Conservation (phyloP, 177 flowering plant genomes). For the Tripterygium wilfordii region DNA sequence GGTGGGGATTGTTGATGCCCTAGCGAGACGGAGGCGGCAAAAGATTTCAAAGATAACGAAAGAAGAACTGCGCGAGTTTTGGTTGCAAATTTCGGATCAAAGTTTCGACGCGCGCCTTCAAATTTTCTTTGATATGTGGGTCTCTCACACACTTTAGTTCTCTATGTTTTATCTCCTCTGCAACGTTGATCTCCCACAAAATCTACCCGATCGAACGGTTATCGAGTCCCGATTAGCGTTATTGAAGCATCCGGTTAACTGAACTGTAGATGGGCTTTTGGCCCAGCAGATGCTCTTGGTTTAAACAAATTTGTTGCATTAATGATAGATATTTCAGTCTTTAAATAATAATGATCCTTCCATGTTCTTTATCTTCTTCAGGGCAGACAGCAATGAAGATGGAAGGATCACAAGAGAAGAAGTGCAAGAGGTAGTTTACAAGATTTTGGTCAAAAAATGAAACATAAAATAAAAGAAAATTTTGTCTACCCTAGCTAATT, state of each 20-base stretch:
- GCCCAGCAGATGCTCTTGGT: too few species aligned
- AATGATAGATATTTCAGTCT: too few species aligned
- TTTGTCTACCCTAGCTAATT: too few species aligned
- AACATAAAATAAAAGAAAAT: too few species aligned
- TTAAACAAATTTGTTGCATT: too few species aligned
- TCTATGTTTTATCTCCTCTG: background rate
- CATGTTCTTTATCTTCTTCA: constrained; percentile 22
- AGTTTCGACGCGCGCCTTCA: constrained; percentile 98
- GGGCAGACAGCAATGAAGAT: constrained; percentile 95
- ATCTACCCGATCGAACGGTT: background rate
- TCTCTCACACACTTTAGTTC: background rate
- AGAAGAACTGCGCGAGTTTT: constrained; percentile 84
- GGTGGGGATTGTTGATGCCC: constrained; percentile 74
- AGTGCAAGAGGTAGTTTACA: constrained; percentile 68
- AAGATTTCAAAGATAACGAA: constrained; percentile 51
- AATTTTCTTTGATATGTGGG: constrained; percentile 93
- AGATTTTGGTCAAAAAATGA: background rate
- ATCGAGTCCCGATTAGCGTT: background rate
- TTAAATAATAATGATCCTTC: too few species aligned
- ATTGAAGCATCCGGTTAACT: too few species aligned
- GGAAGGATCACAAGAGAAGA: constrained; percentile 92
- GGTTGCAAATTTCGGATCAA: constrained; percentile 85
- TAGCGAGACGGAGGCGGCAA: constrained; percentile 62
- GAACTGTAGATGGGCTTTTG: too few species aligned
- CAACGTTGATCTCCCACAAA: background rate